Base-by-base conservation (phyloP, 768 basidiomycete genomes). In the Mycena haematopus region DNA sequence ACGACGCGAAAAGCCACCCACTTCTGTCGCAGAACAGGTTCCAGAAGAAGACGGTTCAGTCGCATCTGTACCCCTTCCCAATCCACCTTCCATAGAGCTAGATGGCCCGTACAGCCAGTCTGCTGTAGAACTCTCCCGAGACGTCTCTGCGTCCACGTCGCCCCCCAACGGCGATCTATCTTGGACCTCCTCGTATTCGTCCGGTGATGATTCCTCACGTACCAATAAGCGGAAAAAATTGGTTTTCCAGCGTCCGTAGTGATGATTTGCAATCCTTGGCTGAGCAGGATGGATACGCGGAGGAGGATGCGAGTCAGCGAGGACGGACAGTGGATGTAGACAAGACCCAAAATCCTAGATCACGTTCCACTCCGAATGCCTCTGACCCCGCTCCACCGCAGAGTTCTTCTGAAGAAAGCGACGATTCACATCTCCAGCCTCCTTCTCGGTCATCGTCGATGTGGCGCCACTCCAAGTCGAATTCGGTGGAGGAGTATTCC, bases 191-290 rank as follows among this genome's bases (percentile, higher is more conserved):
- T 56, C 66, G 19, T 63, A 53, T 22, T 64, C 65, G 11, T 46
- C 59, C 15, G 62, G 58, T 13, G 68, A 71, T 15, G 68, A 61
- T 45, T 61, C 65, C 0, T 68, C 78, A 6, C 70, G 72, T 19
- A 62, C 74, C 15, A 73, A 73, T 17, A 74, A 74, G 51, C 81
- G 83, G n/a, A 80, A 79, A n/a, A 13, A 86, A 83, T 19, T 89
- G 87, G 87, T 88, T 89, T 65, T 76, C 81, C 21, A 73, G 74
- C 35, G 72, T 79, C n/a, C 72, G 74, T 25, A 81, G 73, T 42
- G 79, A 80, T 13, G 80, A 79, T 27, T 40, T 69, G 11, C 72
- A 72, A 22, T 59, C 68, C 3, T 45, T 72, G 22, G 60, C 66
- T 2, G 71, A 72, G 27, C 67, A 64, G 52, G 69, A 72, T 53